Conservation (phyloP, 1,284 basidiomycete species). For the Irpex lacteus region DNA sequence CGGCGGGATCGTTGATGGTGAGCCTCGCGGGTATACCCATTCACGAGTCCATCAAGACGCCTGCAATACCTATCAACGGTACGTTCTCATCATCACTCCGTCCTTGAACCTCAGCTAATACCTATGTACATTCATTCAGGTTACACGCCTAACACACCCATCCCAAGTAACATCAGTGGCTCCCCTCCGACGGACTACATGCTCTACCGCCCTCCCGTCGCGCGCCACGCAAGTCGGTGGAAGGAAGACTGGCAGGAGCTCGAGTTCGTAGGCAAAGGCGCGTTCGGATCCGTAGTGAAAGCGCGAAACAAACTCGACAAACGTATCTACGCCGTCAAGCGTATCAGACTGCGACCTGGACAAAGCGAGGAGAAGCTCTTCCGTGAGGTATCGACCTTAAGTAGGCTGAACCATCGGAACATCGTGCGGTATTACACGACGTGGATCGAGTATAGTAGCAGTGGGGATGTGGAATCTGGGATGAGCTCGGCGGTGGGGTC, state of each 20-base stretch:
- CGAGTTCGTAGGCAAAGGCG: conserved; percentile 83
- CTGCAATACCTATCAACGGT: conserved; percentile 35
- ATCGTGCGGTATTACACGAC: conserved; percentile 91
- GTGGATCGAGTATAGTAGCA: conserved; percentile 65
- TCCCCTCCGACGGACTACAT: conserved; percentile 69
- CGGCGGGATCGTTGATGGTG: conserved; percentile 31
- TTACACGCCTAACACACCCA: background rate
- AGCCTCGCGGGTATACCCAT: conserved; percentile 29
- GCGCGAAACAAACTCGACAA: conserved; percentile 82
- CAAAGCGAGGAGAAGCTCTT: conserved; percentile 88
- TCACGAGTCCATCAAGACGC: conserved; percentile 23
- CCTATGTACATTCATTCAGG: background rate
- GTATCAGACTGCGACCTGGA: conserved; percentile 78
- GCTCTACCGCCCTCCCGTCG: conserved; percentile 22
- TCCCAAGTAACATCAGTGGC: conserved; percentile 24
- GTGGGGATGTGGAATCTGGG: conserved; percentile 41
- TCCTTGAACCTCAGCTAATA: no score
- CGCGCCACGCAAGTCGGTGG: conserved; percentile 68
- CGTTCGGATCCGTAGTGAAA: conserved; percentile 93
- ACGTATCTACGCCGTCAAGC: conserved; percentile 83
- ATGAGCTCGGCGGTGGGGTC: conserved; percentile 42
- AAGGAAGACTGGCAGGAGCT: conserved; percentile 85
- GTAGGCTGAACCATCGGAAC: conserved; percentile 83
- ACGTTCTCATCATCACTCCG: conserved; percentile 6
- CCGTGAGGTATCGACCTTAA: conserved; percentile 89